These are phyloP conservation scores for Aspergillus quadricinctus DNA, from an alignment of 2,329 filamentous ascomycete genomes.

Conservation along the genomic window DNA sequence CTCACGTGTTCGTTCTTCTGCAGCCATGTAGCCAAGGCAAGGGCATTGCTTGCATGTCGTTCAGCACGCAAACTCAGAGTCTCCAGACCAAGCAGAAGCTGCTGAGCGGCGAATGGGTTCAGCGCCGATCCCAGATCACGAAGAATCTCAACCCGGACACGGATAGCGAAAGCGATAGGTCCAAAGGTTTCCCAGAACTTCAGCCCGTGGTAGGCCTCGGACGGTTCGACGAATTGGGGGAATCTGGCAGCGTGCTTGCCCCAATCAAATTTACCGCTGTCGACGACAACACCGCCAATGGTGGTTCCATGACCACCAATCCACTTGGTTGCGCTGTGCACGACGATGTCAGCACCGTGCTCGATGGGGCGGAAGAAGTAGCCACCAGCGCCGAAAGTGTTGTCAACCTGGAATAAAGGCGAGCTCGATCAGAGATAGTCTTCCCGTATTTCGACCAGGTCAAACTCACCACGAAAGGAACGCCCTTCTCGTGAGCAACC, in stretches of 20 bases:
- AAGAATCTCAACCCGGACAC: conserved; percentile 82
- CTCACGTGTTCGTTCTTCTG: conserved; percentile 76
- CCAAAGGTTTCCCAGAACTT: conserved; percentile 95
- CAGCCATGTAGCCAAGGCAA: conserved; percentile 75
- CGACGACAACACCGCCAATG: conserved; percentile 78
- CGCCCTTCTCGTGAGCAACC: conserved; percentile 66
- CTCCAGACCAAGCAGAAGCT: conserved; percentile 83
- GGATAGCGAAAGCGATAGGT: conserved; percentile 76
- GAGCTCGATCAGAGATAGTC: neutral
- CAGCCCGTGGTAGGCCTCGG: conserved; percentile 84
- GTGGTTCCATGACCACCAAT: conserved; percentile 94
- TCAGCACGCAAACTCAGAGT: conserved; percentile 83
- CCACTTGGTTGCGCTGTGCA: conserved; percentile 95
- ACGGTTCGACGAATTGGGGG: conserved; percentile 83
- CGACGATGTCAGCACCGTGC: conserved; percentile 87
- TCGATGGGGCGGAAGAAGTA: conserved; percentile 84
- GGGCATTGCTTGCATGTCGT: conserved; percentile 78
- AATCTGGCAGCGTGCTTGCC: conserved; percentile 77
- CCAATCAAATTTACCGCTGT: conserved; percentile 93
- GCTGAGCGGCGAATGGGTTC: conserved; percentile 89
- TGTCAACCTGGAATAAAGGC: conserved; percentile 63
- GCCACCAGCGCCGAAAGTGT: conserved; percentile 91
- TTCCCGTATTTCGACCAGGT: neutral
- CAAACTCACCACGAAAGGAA: conserved; percentile 56
- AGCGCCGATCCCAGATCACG: conserved; percentile 79